Conservation (phyloP, 768 basidiomycete species). For the Lepiota brunneoincarnata region DNA sequence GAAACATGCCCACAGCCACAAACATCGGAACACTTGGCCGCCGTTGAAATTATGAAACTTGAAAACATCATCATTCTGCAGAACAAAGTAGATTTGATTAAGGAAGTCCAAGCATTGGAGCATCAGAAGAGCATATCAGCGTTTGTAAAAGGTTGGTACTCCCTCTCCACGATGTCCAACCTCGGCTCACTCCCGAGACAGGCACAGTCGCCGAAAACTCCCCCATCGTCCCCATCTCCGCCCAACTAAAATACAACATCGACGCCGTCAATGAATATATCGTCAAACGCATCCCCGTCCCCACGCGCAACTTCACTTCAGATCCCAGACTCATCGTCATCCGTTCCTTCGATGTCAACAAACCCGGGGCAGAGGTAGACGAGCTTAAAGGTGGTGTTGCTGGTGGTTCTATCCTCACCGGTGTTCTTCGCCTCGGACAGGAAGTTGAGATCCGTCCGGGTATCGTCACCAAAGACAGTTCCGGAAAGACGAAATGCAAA, state of each 20-base stretch:
- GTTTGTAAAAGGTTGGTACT: slow-evolving; percentile 82
- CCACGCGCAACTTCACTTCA: slow-evolving; percentile 87
- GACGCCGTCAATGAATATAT: slow-evolving; percentile 99
- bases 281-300: slow-evolving; percentile 94
- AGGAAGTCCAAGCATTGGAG: slow-evolving; percentile 90
- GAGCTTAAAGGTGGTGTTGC: slow-evolving; percentile 98
- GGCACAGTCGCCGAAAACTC: slow-evolving; percentile 97
- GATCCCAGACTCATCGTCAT: slow-evolving; percentile 96
- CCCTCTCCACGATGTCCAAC: neutral
- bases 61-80: slow-evolving; percentile 97
- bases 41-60: slow-evolving; percentile 99
- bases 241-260: slow-evolving; percentile 98
- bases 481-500: slow-evolving; percentile 86
- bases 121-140: slow-evolving; percentile 95
- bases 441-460: slow-evolving; percentile 98
- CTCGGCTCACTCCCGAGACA: slow-evolving; percentile 25
- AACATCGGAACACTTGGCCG: slow-evolving; percentile 97
- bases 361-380: slow-evolving; percentile 95
- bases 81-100: slow-evolving; percentile 98
- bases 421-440: slow-evolving; percentile 85
- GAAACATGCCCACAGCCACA: slow-evolving; percentile 99
- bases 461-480: slow-evolving; percentile 92
- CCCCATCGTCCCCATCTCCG: slow-evolving; percentile 98
- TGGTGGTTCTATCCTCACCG: slow-evolving; percentile 92
- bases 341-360: slow-evolving; percentile 99